These are phyloP conservation scores for Coemansia aciculifera DNA, from an alignment of 192 early-diverging fungal species.

Conservation along the genomic window DNA sequence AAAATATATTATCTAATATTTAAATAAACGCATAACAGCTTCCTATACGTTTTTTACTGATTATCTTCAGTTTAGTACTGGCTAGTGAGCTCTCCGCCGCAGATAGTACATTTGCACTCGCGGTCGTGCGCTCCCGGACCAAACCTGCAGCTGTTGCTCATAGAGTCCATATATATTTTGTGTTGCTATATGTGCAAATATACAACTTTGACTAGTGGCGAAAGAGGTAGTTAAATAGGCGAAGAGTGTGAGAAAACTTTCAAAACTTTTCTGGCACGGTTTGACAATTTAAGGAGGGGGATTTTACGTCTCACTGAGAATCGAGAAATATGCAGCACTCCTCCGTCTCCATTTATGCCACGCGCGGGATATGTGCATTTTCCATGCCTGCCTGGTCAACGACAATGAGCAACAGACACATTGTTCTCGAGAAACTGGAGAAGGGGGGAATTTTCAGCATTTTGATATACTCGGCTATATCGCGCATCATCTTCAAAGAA, in stretches of 20 bases:
- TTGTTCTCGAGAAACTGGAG: constrained; percentile 2
- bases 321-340: neutral
- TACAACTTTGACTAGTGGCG: neutral
- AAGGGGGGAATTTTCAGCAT: neutral
- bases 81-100: neutral
- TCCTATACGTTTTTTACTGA: neutral
- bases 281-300: neutral
- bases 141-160: neutral
- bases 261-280: neutral
- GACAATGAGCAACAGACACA: neutral
- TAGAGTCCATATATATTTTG: neutral
- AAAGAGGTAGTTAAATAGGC: neutral
- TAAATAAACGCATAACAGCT: neutral
- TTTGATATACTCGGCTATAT: neutral
- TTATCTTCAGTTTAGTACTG: neutral
- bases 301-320: neutral
- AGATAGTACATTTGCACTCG: constrained; percentile 3
- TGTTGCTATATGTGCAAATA: neutral
- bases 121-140: constrained; percentile 1
- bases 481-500: neutral
- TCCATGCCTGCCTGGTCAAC: neutral
- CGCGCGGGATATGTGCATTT: neutral
- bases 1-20: neutral
- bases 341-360: constrained; percentile 1
- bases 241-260: neutral